phyloP scores from a whole-genome alignment of 495 filamentous ascomycete species.

The Usnea hakonensis region DNA sequence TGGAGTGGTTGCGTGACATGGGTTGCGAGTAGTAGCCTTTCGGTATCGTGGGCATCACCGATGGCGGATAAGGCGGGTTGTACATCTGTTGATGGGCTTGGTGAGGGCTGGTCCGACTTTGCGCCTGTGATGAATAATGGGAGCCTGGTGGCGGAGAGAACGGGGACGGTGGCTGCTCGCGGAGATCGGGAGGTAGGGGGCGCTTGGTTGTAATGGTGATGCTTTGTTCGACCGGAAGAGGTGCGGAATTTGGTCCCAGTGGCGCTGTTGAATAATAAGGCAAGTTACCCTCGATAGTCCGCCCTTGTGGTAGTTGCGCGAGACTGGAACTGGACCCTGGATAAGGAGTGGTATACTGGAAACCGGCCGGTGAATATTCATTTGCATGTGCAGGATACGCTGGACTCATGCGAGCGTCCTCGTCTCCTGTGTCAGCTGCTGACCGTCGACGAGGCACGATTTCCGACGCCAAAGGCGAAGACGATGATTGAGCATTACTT shows the following conservation, averaged over 20 bases:
- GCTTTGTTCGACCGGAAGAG: slow-evolving; percentile 19
- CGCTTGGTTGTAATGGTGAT: slow-evolving; percentile 22
- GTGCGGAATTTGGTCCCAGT: slow-evolving; percentile 16
- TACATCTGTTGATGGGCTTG: slow-evolving; percentile 4
- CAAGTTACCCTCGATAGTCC: neutral
- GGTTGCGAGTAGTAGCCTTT: slow-evolving; percentile 49
- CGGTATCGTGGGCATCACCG: slow-evolving; percentile 10
- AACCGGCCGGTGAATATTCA: neutral
- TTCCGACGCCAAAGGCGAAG: slow-evolving; percentile 34
- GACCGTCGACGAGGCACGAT: slow-evolving; percentile 22
- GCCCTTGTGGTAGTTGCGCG: slow-evolving; percentile 5
- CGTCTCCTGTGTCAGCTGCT: neutral
- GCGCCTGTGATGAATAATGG: slow-evolving; percentile 8
- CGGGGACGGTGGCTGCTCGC: slow-evolving; percentile 1
- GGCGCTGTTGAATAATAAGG: slow-evolving; percentile 1
- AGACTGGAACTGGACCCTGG: slow-evolving; percentile 11
- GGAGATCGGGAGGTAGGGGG: slow-evolving; percentile 18
- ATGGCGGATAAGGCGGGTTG: slow-evolving; percentile 13
- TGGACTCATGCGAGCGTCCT: slow-evolving; percentile 20
- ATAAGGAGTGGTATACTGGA: slow-evolving; percentile 12
- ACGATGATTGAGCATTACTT: slow-evolving; percentile 29
- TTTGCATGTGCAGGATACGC: neutral
- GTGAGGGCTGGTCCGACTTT: slow-evolving; percentile 11
- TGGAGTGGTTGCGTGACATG: slow-evolving; percentile 41
- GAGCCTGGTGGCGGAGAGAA: slow-evolving; percentile 12